phyloP scores from a whole-genome alignment of 345 rosid species.

The Pugionium dolabratum region DNA sequence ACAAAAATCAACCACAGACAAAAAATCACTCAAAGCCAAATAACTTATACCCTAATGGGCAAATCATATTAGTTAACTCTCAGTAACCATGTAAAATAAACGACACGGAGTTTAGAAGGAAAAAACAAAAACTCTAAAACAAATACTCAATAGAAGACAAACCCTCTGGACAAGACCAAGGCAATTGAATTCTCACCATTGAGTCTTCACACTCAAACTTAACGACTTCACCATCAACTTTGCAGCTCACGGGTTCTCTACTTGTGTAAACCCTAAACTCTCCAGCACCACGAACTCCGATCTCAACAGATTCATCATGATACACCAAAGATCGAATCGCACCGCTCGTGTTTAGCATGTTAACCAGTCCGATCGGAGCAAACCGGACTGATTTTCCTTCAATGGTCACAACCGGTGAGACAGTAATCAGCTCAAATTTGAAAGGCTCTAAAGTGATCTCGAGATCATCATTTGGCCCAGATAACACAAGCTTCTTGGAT shows the following conservation, averaged over 20 bases:
- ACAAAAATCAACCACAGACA: slow-evolving; percentile 6
- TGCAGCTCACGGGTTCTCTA: slow-evolving; percentile 60
- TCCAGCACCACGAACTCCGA: slow-evolving; percentile 71
- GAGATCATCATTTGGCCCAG: slow-evolving; percentile 48
- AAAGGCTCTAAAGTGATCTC: slow-evolving; percentile 75
- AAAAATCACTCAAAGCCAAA: not conserved
- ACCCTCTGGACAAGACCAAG: slow-evolving; percentile 63
- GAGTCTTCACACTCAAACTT: slow-evolving; percentile 53
- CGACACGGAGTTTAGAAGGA: slow-evolving; percentile 33
- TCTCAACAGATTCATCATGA: slow-evolving; percentile 41
- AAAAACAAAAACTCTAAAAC: slow-evolving; percentile 45
- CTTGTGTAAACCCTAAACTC: slow-evolving; percentile 74
- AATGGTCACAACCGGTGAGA: slow-evolving; percentile 59
- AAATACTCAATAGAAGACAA: slow-evolving; percentile 50
- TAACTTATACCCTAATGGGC: slow-evolving; percentile 9
- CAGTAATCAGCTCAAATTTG: slow-evolving; percentile 78
- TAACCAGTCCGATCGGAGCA: slow-evolving; percentile 79
- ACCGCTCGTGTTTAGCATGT: slow-evolving; percentile 92
- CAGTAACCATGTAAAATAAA: slow-evolving; percentile 28
- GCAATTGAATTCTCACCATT: slow-evolving; percentile 59
- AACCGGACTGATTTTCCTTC: slow-evolving; percentile 50
- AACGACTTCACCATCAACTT: slow-evolving; percentile 58
- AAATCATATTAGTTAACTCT: slow-evolving; percentile 26
- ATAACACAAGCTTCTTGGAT: slow-evolving; percentile 66
- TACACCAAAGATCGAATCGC: slow-evolving; percentile 61